These are phyloP conservation scores for Pyronema domesticum DNA, from an alignment of 495 filamentous ascomycete species.

Conservation along the genomic window DNA sequence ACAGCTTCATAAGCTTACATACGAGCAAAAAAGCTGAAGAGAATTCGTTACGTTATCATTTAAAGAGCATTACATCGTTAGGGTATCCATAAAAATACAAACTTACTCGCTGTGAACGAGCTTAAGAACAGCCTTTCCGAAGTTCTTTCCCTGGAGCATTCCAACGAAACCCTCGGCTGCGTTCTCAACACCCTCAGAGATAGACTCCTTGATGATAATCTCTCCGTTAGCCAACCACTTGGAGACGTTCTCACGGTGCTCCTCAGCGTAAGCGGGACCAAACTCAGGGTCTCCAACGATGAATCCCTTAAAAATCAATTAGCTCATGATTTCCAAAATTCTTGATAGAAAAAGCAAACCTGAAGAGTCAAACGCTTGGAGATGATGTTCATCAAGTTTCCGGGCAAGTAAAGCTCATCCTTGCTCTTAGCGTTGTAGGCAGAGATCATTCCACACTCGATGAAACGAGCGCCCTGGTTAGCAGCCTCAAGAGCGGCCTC, in stretches of 20 bases:
- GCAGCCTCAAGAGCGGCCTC: constrained; percentile 54
- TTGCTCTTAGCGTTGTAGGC: constrained; percentile 49
- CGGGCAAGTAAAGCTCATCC: constrained; percentile 46
- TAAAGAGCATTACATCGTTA: too few relatives aligned
- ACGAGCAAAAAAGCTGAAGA: too few relatives aligned
- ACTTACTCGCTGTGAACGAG: not conserved
- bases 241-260: constrained; percentile 65
- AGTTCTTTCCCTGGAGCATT: constrained; percentile 77
- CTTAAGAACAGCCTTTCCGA: constrained; percentile 53
- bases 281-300: constrained; percentile 47
- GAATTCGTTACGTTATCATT: too few relatives aligned
- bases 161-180: constrained; percentile 63
- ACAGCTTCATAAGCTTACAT: too few relatives aligned
- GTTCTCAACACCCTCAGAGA: constrained; percentile 71
- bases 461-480: constrained; percentile 53
- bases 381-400: constrained; percentile 39
- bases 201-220: constrained; percentile 50
- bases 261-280: constrained; percentile 48
- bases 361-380: constrained; percentile 31
- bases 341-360: not conserved
- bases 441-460: constrained; percentile 46
- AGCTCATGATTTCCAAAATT: not conserved
- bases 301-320: constrained; percentile 44
- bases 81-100: not conserved
- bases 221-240: constrained; percentile 74